Conservation (phyloP, 306 rosid species). For the Ceratonia siliqua region DNA sequence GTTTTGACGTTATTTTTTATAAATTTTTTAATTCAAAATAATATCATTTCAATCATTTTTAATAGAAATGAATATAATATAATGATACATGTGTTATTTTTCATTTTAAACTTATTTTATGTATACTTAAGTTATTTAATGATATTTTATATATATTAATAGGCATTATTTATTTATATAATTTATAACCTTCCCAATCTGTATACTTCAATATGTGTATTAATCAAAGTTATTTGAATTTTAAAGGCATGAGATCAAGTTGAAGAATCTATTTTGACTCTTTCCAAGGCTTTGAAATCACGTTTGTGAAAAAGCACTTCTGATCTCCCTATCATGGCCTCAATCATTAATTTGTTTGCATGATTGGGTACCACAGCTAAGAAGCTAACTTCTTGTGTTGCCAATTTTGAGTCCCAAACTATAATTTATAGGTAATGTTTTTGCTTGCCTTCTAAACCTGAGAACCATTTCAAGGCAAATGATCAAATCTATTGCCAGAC, state of each 20-base stretch:
- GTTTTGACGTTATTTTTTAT: too few relatives aligned
- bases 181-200: too few relatives aligned
- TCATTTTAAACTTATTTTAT: too few relatives aligned
- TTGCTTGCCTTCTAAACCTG: slow-evolving; percentile 67
- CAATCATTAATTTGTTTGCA: slow-evolving; percentile 34
- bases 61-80: too few relatives aligned
- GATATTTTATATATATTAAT: too few relatives aligned
- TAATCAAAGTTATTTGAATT: background rate
- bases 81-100: too few relatives aligned
- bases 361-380: slow-evolving; percentile 23
- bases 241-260: too few relatives aligned
- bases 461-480: slow-evolving; percentile 9
- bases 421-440: background rate
- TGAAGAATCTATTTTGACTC: background rate
- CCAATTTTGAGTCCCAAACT: slow-evolving; percentile 27
- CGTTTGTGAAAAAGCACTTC: slow-evolving; percentile 1
- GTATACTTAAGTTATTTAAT: too few relatives aligned
- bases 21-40: too few relatives aligned
- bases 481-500: slow-evolving; percentile 45
- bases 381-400: slow-evolving; percentile 21
- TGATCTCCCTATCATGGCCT: slow-evolving; percentile 5
- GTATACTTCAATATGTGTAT: too few relatives aligned
- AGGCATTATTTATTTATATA: too few relatives aligned
- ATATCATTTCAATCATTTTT: too few relatives aligned
- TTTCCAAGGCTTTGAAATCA: slow-evolving; percentile 23